phyloP scores from a whole-genome alignment of 1,284 basidiomycete species.

The Apiotrichum gamsii region DNA sequence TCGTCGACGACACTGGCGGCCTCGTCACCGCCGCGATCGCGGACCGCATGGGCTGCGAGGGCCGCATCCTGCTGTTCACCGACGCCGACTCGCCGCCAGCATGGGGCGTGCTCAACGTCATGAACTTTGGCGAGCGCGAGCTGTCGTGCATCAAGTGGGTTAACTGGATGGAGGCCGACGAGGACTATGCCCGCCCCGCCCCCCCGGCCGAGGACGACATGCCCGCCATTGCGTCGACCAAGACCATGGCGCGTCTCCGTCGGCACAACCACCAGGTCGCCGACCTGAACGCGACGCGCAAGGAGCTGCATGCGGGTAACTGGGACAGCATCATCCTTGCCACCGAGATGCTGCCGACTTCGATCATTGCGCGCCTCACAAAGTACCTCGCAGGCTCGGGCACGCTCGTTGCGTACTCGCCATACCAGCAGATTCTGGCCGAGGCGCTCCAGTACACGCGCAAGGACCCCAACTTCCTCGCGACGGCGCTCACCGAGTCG shows the following conservation, averaged over 20 bases:
- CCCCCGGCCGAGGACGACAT: conserved; percentile 35
- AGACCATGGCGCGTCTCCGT: conserved; percentile 29
- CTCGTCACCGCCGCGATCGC: conserved; percentile 78
- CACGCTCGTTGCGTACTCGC: conserved; percentile 78
- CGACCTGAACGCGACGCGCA: conserved; percentile 58
- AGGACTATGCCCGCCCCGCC: conserved; percentile 51
- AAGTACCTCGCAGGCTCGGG: conserved; percentile 77
- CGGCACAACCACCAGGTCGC: conserved; percentile 36
- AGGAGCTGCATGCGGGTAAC: conserved; percentile 77
- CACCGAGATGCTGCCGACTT: conserved; percentile 77
- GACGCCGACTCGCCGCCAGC: conserved; percentile 90
- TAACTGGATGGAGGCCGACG: conserved; percentile 87
- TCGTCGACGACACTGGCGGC: conserved; percentile 88
- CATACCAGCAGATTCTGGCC: conserved; percentile 70
- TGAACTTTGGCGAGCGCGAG: conserved; percentile 72
- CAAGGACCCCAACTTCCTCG: conserved; percentile 62
- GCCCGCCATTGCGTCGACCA: conserved; percentile 25
- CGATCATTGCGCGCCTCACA: conserved; percentile 68
- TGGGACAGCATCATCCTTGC: conserved; percentile 82
- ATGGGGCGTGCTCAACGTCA: conserved; percentile 72
- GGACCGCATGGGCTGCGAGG: conserved; percentile 78
- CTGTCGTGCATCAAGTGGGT: conserved; percentile 61
- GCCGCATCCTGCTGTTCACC: conserved; percentile 75
- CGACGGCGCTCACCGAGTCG: conserved; percentile 74
- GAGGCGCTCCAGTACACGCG: conserved; percentile 71